These are phyloP conservation scores for Yarrowia galli DNA, from an alignment of 1,139 yeast species.

Conservation along the genomic window DNA sequence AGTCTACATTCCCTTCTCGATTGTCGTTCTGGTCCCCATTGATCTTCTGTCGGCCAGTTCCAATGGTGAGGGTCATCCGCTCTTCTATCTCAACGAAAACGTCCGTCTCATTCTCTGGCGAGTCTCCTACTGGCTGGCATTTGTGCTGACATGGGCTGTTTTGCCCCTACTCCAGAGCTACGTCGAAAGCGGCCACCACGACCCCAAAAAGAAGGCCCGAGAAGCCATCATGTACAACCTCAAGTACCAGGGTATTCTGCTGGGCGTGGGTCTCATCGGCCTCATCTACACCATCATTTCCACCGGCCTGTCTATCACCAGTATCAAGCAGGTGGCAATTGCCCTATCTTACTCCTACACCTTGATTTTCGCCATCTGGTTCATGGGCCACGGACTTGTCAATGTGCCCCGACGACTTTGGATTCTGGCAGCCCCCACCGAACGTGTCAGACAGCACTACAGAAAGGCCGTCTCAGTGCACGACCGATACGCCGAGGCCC, in stretches of 20 bases:
- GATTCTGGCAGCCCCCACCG: conserved; percentile 57
- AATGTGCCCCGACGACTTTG: conserved; percentile 68
- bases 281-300: conserved; percentile 67
- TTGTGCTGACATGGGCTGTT: conserved; percentile 71
- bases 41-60: conserved; percentile 56
- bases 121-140: conserved; percentile 80
- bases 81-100: conserved; percentile 56
- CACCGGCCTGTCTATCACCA: conserved; percentile 62
- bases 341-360: conserved; percentile 85
- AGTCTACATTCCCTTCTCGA: conserved; percentile 62
- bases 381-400: conserved; percentile 83
- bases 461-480: conserved; percentile 63
- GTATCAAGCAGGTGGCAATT: conserved; percentile 71
- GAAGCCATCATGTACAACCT: conserved; percentile 67
- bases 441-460: conserved; percentile 58
- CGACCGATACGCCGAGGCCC: conserved; percentile 71
- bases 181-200: conserved; percentile 72
- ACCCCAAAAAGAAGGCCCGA: conserved; percentile 55
- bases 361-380: conserved; percentile 76
- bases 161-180: conserved; percentile 77
- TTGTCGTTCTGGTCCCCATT: conserved; percentile 62
- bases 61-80: conserved; percentile 45
- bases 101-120: conserved; percentile 71
- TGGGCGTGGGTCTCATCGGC: conserved; percentile 62
- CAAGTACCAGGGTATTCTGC: conserved; percentile 65